These are phyloP conservation scores for Hemisphaericaspora nanyangensis DNA, from an alignment of 805 yeast species.

Conservation along the genomic window DNA sequence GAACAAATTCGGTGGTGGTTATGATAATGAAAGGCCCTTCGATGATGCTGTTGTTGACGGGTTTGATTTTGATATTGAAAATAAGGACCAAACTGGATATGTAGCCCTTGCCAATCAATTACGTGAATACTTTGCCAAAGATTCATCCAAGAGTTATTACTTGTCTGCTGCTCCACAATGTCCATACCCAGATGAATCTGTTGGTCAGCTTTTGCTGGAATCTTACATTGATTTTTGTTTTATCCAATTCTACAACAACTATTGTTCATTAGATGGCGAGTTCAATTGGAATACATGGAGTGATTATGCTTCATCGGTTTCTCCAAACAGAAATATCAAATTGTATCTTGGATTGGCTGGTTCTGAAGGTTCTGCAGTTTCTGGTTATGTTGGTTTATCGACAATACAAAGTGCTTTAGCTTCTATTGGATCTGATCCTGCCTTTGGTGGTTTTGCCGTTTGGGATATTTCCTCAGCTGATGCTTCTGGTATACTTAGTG, in stretches of 20 bases:
- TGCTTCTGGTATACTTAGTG: background rate
- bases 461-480: conserved; percentile 35
- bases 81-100: conserved; percentile 18
- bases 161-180: conserved; percentile 93
- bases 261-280: conserved; percentile 49
- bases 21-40: conserved; percentile 20
- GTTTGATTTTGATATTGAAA: conserved; percentile 33
- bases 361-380: conserved; percentile 47
- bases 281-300: conserved; percentile 76
- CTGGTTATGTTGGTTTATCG: conserved; percentile 38
- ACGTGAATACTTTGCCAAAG: conserved; percentile 12
- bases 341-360: conserved; percentile 77
- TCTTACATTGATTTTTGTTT: conserved; percentile 77
- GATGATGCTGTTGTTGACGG: conserved; percentile 31
- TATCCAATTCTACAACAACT: conserved; percentile 87
- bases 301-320: conserved; percentile 52
- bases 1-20: conserved; percentile 29
- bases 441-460: conserved; percentile 36
- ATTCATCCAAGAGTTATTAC: conserved; percentile 55
- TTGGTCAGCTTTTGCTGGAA: conserved; percentile 34
- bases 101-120: conserved; percentile 28
- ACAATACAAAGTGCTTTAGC: conserved; percentile 14
- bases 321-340: conserved; percentile 66
- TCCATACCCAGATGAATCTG: conserved; percentile 69
- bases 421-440: conserved; percentile 14